These are phyloP conservation scores for Sporothrix inflata DNA, from an alignment of 2,329 filamentous ascomycete species.

Conservation along the genomic window DNA sequence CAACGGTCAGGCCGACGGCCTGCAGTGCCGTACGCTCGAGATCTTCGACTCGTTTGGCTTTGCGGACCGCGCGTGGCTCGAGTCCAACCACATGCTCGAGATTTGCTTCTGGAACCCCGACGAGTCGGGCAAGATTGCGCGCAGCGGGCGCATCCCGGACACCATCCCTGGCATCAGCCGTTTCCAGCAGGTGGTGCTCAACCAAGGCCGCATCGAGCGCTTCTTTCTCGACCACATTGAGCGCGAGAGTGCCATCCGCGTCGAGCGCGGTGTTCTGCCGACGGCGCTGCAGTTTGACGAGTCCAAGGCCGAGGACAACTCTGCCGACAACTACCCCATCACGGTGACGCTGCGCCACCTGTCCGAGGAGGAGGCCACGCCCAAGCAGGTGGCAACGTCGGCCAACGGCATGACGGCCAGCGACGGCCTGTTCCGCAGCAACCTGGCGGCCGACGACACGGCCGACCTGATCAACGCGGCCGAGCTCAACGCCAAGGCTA, in stretches of 20 bases:
- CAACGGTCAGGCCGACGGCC: conserved; percentile 51
- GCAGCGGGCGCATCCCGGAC: conserved; percentile 65
- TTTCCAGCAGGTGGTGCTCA: conserved; percentile 69
- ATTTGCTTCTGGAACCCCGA: conserved; percentile 67
- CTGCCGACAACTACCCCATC: conserved; percentile 58
- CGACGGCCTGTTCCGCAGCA: conserved; percentile 64
- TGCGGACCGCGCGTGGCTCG: conserved; percentile 64
- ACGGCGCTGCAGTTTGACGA: conserved; percentile 59
- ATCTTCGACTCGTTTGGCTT: conserved; percentile 74
- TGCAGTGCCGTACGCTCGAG: conserved; percentile 68
- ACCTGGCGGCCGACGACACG: conserved; percentile 60
- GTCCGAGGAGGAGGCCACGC: conserved; percentile 60
- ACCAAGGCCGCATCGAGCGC: conserved; percentile 71
- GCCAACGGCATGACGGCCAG: conserved; percentile 45
- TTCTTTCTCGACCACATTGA: conserved; percentile 67
- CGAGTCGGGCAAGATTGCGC: conserved; percentile 54
- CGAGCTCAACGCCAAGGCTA: conserved; percentile 35
- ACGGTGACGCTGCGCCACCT: conserved; percentile 62
- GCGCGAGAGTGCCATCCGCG: conserved; percentile 50
- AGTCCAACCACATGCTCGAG: conserved; percentile 71
- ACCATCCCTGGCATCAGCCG: conserved; percentile 64
- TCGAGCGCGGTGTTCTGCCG: conserved; percentile 65
- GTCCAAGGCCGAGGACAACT: conserved; percentile 49
- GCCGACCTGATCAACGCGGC: conserved; percentile 49
- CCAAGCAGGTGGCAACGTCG: conserved; percentile 41